Evolutionary conservation across 148 eudicot genomes (phyloP).

Genomic region (Selenicereus undatus): DNA sequence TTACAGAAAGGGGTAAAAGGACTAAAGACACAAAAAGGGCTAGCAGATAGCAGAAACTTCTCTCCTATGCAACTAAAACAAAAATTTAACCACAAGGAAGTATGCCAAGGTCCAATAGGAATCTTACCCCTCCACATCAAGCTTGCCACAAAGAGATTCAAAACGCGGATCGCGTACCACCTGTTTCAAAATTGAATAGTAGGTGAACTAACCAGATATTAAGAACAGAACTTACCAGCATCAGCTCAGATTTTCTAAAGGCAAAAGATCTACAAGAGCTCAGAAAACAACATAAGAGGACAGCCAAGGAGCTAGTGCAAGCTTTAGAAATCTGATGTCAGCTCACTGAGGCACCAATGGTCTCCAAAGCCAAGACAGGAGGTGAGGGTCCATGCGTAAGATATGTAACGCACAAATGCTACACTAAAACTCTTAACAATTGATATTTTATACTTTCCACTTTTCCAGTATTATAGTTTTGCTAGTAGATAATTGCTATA

Average conservation of each 20-base stretch:
- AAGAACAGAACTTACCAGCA: not conserved
- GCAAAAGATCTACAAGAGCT: not conserved
- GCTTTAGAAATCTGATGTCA: not conserved
- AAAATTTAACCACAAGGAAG: not conserved
- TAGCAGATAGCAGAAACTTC: not conserved
- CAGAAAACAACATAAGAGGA: not conserved
- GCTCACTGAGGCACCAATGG: not conserved
- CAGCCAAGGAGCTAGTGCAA: not conserved
- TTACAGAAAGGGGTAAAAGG: not conserved
- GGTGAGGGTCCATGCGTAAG: not conserved
- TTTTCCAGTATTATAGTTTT: not conserved
- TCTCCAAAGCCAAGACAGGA: not conserved
- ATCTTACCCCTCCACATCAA: constrained; percentile 70
- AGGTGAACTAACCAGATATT: not conserved
- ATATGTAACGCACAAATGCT: not conserved
- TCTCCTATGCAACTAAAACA: not conserved
- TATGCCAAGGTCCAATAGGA: not conserved
- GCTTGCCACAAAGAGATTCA: constrained; percentile 72
- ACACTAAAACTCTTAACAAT: not conserved
- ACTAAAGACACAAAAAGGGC: not conserved
- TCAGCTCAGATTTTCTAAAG: not conserved
- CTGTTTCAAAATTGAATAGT: constrained; percentile 33
- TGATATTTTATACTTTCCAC: not conserved
- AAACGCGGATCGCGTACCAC: constrained; percentile 87
- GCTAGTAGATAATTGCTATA: not conserved